phyloP scores from a whole-genome alignment of 345 rosid genomes.

The Eucalyptus regnans region DNA sequence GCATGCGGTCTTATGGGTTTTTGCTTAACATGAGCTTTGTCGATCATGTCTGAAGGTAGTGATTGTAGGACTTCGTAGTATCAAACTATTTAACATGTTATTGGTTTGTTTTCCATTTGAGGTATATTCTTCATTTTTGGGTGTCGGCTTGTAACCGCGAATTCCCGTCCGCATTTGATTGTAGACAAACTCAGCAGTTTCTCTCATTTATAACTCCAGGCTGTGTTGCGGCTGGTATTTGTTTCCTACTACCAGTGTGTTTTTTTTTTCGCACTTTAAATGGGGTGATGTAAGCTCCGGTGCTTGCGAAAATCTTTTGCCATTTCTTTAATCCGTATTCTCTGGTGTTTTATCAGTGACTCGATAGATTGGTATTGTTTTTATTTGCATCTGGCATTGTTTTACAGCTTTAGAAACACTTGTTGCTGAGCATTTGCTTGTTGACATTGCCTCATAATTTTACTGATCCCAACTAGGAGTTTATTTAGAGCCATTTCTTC shows the following conservation, averaged over 20 bases:
- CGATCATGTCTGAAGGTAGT: neutral
- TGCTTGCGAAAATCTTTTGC: neutral
- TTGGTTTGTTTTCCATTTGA: neutral
- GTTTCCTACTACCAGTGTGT: neutral
- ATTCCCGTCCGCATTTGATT: neutral
- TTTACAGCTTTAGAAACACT: neutral
- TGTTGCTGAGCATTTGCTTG: neutral
- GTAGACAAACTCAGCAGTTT: neutral
- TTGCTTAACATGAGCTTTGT: neutral
- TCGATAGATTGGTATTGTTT: neutral
- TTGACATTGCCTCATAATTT: neutral
- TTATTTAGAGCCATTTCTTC: neutral
- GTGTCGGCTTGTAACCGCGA: neutral
- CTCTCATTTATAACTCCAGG: neutral
- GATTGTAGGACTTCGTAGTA: neutral
- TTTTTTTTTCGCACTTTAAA: neutral
- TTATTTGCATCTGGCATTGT: neutral
- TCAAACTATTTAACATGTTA: neutral
- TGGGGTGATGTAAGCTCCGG: neutral
- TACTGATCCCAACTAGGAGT: neutral
- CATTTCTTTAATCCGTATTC: neutral
- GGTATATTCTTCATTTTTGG: neutral
- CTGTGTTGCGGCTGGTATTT: neutral
- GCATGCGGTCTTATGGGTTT: neutral
- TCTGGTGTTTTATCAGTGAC: neutral